Evolutionary conservation across 2,329 filamentous ascomycete genomes (phyloP).

Genomic region (Cordyceps fumosorosea): DNA sequence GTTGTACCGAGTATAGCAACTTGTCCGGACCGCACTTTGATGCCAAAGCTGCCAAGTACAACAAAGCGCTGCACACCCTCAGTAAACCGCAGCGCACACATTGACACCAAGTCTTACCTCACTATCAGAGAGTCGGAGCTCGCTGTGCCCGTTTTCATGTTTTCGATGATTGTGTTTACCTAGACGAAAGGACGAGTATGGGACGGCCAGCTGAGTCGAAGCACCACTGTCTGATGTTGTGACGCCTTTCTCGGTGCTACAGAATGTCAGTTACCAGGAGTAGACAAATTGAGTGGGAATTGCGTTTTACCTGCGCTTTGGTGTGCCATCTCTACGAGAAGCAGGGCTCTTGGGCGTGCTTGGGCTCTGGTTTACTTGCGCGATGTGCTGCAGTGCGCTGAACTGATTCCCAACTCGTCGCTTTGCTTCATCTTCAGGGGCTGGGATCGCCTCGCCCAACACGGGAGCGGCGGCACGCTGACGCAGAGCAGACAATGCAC

Average conservation of each 20-base stretch:
- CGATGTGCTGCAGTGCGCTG: constrained; percentile 8
- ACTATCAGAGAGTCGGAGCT: constrained; percentile 39
- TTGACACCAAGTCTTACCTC: constrained; percentile 34
- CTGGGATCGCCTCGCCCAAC: neutral
- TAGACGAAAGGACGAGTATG: constrained; percentile 41
- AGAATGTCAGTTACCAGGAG: neutral
- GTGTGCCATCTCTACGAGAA: neutral
- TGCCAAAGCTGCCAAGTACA: constrained; percentile 61
- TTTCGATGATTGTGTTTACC: constrained; percentile 37
- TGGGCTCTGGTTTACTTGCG: neutral
- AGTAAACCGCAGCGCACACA: neutral
- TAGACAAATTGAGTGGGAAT: neutral
- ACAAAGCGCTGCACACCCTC: constrained; percentile 48
- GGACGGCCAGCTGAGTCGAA: constrained; percentile 14
- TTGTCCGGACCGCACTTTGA: constrained; percentile 55
- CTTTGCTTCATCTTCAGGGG: neutral
- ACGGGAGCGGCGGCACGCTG: constrained; percentile 18
- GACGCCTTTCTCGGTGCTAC: neutral
- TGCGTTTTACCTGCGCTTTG: neutral
- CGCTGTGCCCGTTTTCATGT: constrained; percentile 32
- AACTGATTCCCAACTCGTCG: constrained; percentile 4
- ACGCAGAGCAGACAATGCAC: constrained; percentile 30
- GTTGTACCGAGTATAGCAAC: constrained; percentile 60
- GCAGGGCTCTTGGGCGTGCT: constrained; percentile 1
- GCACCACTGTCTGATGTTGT: neutral